These are phyloP conservation scores for Mitosporidium daphniae DNA, from an alignment of 371 early-diverging fungal genomes.

Conservation along the genomic window DNA sequence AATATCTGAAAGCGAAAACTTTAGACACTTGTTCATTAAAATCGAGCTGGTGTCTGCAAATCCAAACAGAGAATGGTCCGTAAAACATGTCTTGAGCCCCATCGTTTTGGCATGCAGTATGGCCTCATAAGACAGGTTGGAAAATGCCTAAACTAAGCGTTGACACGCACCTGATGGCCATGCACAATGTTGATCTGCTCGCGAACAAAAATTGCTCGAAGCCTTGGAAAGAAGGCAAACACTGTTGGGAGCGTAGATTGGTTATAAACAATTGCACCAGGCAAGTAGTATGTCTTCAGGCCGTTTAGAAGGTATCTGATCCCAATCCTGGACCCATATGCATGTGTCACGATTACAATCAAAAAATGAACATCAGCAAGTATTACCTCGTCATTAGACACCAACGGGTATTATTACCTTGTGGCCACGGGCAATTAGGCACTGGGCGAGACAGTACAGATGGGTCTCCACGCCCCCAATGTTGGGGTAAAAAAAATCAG, in stretches of 20 bases:
- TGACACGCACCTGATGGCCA: constrained; percentile 38
- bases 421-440: constrained; percentile 55
- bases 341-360: constrained; percentile 37
- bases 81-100: constrained; percentile 72
- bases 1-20: constrained; percentile 61
- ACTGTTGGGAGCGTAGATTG: constrained; percentile 71
- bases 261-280: constrained; percentile 36
- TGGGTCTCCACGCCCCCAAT: constrained; percentile 94
- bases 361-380: too few relatives aligned
- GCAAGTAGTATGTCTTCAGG: constrained; percentile 83
- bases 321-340: constrained; percentile 39
- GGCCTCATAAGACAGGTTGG: constrained; percentile 65
- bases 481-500: constrained; percentile 87
- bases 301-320: constrained; percentile 61
- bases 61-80: constrained; percentile 92
- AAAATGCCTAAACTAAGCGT: constrained; percentile 21
- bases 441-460: constrained; percentile 52
- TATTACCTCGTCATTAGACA: too few relatives aligned
- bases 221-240: constrained; percentile 50
- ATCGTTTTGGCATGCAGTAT: constrained; percentile 75
- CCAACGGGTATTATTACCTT: constrained; percentile 27
- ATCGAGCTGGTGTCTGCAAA: constrained; percentile 70
- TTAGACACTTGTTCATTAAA: constrained; percentile 60
- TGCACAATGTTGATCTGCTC: constrained; percentile 81
- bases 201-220: constrained; percentile 50